Conservation (phyloP, 2,329 filamentous ascomycete species). For the Cordyceps javanica region DNA sequence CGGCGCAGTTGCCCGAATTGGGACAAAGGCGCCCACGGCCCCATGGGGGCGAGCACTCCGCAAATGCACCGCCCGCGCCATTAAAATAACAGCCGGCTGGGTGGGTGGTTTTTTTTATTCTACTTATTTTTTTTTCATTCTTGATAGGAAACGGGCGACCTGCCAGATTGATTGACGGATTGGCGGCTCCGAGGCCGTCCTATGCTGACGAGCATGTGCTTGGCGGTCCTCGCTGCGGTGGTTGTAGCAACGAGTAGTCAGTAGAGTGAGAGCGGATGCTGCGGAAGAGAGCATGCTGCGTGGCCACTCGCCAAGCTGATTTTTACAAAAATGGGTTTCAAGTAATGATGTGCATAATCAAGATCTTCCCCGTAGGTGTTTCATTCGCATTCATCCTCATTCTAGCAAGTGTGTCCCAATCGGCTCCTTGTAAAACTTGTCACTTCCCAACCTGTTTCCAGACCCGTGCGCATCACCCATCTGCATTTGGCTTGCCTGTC, state of each 20-base stretch:
- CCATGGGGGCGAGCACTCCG: not conserved
- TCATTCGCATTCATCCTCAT: not conserved
- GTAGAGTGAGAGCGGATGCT: not conserved
- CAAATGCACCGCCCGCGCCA: not conserved
- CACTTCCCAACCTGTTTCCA: no score
- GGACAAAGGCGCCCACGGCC: not conserved
- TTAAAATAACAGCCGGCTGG: not conserved
- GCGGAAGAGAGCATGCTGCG: not conserved
- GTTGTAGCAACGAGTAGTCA: no score
- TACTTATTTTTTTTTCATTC: no score
- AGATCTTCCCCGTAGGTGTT: not conserved
- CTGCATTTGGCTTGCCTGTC: not conserved
- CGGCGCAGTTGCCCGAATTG: conserved; percentile 9
- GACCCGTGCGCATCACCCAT: no score
- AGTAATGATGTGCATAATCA: not conserved
- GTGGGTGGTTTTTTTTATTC: no score
- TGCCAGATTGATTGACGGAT: no score
- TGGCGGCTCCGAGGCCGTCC: not conserved
- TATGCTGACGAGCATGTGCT: not conserved
- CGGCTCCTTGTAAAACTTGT: no score
- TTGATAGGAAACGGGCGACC: no score
- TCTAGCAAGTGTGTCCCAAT: not conserved
- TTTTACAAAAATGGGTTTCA: not conserved
- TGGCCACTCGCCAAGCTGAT: not conserved
- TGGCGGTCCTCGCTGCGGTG: not conserved